A percentile compares a stretch with the other conserved stretches of the same genome.
Conservation (phyloP, 2,329 filamentous ascomycete species). For the Alternaria tenuissima region DNA sequence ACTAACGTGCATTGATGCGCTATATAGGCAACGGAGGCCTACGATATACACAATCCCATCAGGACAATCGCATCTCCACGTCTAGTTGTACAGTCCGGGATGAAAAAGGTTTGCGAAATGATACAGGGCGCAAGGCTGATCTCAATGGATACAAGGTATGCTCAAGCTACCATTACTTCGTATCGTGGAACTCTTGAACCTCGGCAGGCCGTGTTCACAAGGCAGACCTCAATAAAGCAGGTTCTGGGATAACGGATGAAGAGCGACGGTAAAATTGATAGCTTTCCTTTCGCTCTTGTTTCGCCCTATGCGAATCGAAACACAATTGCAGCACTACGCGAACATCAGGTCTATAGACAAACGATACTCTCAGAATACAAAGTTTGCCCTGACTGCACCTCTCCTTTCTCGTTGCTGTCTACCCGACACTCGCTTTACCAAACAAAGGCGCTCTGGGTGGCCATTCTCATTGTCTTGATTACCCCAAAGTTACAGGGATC, state of each 20-base stretch:
- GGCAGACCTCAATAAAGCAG: background rate
- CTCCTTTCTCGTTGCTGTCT: background rate
- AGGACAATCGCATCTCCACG: background rate
- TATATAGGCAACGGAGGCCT: background rate
- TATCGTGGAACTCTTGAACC: background rate
- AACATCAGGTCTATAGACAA: constrained; percentile 7
- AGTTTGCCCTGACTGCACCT: background rate
- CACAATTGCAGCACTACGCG: background rate
- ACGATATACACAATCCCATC: background rate
- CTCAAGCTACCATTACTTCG: background rate
- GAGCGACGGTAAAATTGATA: background rate
- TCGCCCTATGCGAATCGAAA: background rate
- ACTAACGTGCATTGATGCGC: background rate
- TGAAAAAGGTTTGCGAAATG: background rate
- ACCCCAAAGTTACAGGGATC: constrained; percentile 22
- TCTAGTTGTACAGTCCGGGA: background rate
- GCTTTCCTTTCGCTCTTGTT: background rate
- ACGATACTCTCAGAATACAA: background rate
- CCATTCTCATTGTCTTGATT: constrained; percentile 9
- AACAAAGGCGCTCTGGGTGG: constrained; percentile 3
- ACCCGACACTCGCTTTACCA: background rate
- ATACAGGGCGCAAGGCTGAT: background rate
- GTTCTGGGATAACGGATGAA: background rate
- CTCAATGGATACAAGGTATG: background rate
- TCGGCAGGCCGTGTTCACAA: background rate